Percentiles rank a stretch among this genome's conserved stretches.
Conservation (phyloP, 306 rosid genomes). For the Medicago ruthenica region DNA sequence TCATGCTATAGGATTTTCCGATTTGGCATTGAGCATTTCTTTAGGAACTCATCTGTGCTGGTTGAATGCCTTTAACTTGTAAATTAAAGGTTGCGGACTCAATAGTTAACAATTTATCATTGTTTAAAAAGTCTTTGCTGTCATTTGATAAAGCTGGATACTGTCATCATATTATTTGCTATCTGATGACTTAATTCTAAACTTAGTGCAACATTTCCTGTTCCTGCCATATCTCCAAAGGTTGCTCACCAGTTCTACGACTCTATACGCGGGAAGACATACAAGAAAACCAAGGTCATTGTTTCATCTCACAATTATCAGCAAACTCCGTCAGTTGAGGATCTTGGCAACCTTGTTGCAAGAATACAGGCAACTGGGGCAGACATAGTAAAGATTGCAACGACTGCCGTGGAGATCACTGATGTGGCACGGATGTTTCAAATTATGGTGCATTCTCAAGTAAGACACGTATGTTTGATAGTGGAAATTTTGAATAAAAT, state of each 20-base stretch:
- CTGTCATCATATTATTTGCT: conserved; percentile 31
- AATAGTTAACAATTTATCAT: conserved; percentile 18
- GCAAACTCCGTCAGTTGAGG: conserved; percentile 83
- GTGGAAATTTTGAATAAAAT: conserved; percentile 15
- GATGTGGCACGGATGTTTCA: conserved; percentile 84
- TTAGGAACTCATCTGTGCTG: conserved; percentile 25
- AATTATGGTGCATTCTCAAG: conserved; percentile 84
- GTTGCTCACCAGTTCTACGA: conserved; percentile 78
- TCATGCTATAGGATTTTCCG: background rate
- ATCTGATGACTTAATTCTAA: conserved; percentile 34
- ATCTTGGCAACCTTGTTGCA: conserved; percentile 88
- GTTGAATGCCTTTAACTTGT: conserved; percentile 30
- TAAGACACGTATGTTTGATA: conserved; percentile 52
- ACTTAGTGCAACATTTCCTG: conserved; percentile 36
- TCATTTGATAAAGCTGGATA: conserved; percentile 21
- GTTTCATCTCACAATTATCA: conserved; percentile 96
- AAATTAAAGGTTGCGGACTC: conserved; percentile 26
- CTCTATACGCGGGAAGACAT: conserved; percentile 66
- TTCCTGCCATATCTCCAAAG: conserved; percentile 56
- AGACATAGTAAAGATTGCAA: conserved; percentile 93
- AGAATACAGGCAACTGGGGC: conserved; percentile 90
- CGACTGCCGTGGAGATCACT: conserved; percentile 84
- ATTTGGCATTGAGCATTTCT: conserved; percentile 5
- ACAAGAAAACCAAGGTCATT: conserved; percentile 68
- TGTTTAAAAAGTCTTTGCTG: background rate